These are phyloP conservation scores for Discostella stelligeroides DNA, from an alignment of 108 stramenopile species.

Conservation along the genomic window DNA sequence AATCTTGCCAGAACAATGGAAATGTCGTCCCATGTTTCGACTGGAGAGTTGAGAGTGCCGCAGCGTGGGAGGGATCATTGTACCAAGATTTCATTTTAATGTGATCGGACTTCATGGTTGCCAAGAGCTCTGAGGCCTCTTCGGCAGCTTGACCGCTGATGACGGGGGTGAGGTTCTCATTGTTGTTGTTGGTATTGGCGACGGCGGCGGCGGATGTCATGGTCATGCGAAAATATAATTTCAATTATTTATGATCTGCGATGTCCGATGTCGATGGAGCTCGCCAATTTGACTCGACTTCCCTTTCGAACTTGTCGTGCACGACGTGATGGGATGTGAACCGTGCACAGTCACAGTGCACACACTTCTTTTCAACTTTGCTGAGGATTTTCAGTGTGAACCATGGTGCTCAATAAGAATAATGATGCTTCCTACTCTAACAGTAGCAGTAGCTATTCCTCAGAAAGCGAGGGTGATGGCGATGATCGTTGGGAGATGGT, in stretches of 20 bases:
- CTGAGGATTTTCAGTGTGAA: not conserved
- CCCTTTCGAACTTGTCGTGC: too few relatives aligned
- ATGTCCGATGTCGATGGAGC: too few relatives aligned
- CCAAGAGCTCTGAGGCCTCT: constrained; percentile 83
- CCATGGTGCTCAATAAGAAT: constrained; percentile 17
- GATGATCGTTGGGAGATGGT: constrained; percentile 4
- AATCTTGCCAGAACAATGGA: constrained; percentile 84
- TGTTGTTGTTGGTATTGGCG: too few relatives aligned
- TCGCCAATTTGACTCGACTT: too few relatives aligned
- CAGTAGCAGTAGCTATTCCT: too few relatives aligned
- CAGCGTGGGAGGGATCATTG: constrained; percentile 40
- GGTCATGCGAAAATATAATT: too few relatives aligned
- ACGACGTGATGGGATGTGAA: too few relatives aligned
- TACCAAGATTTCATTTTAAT: constrained; percentile 87
- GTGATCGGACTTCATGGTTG: constrained; percentile 77
- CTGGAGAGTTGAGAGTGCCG: constrained; percentile 35
- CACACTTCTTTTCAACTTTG: too few relatives aligned
- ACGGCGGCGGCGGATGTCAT: too few relatives aligned
- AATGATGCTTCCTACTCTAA: not conserved
- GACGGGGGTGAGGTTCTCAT: not conserved
- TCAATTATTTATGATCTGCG: too few relatives aligned
- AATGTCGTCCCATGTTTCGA: constrained; percentile 64
- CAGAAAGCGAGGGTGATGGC: constrained; percentile 1
- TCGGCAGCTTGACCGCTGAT: constrained; percentile 49
- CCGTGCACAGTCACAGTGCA: too few relatives aligned